Evolutionary conservation across 2,329 filamentous ascomycete genomes (phyloP).

Genomic region (Coleophoma eucalyptorum): DNA sequence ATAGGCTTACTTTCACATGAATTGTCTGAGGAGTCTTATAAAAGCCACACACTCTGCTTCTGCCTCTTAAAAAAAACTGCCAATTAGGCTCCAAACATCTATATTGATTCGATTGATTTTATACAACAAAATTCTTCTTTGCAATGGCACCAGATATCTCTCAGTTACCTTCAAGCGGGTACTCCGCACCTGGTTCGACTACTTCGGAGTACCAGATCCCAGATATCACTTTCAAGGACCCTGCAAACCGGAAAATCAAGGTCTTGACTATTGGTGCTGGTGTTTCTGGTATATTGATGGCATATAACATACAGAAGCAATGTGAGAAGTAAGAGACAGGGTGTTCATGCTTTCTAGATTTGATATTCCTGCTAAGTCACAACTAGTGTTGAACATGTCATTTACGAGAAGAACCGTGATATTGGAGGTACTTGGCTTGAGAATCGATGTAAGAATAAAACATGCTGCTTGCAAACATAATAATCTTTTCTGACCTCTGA

Average conservation of each 20-base stretch:
- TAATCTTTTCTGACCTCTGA: slow-evolving; percentile 4
- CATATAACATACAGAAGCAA: slow-evolving; percentile 42
- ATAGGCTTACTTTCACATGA: no score
- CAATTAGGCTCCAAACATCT: background rate
- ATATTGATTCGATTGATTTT: background rate
- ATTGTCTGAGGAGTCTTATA: no score
- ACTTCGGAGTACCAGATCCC: slow-evolving; percentile 8
- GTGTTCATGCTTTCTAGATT: background rate
- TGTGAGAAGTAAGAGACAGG: slow-evolving; percentile 18
- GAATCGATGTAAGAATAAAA: slow-evolving; percentile 20
- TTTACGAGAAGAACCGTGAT: slow-evolving; percentile 43
- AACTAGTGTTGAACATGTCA: slow-evolving; percentile 38
- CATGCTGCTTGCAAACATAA: no score
- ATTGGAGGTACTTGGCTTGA: slow-evolving; percentile 42
- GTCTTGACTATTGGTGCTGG: slow-evolving; percentile 45
- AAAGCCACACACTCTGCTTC: no score
- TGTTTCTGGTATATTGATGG: slow-evolving; percentile 40
- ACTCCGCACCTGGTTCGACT: background rate
- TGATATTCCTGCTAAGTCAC: background rate
- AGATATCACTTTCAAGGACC: slow-evolving; percentile 23
- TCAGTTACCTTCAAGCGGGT: slow-evolving; percentile 3
- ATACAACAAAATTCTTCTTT: background rate
- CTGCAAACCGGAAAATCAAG: slow-evolving; percentile 36
- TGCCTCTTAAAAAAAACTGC: no score
- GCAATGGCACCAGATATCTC: slow-evolving; percentile 16